Base-by-base conservation (phyloP, 306 rosid species). In the Citrullus mucosospermus region DNA sequence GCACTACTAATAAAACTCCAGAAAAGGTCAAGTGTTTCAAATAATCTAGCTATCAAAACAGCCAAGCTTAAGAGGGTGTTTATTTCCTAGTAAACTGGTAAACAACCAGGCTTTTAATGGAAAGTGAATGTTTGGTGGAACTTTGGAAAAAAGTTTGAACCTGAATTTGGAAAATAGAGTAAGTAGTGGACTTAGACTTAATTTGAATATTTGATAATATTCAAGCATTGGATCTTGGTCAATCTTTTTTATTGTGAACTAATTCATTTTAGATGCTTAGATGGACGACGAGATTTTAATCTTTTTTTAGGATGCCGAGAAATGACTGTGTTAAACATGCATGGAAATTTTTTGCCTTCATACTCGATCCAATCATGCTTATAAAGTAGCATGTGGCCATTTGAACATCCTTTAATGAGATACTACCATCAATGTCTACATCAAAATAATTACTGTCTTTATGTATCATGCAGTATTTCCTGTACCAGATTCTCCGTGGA, bases 401-500 rank as follows among this genome's bases (percentile, higher is more conserved):
- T 25, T 32, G 25, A 77, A 77, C 72, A 13, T 79, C 39, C 41
- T 63, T 17, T 18, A 28, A 2, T 39, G 60, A n/a, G 65, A 25
- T 8, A 51, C n/a, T 70, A 22, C 48, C 58, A n/a, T 67, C 17
- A 6, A 32, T 39, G 48, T 44, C 20, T 50, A 22, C 78, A 36
- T 70, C 70, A 56, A 68, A 43, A 44, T 79, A 54, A 58, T 34
- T 71, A 54, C 13, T 34, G 17, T 32, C 54, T 53, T 55, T 3
- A 56, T 62, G 74, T 36, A 44, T 62, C 34, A 15, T 85, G 89
- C 92, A 93, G 98, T 93, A 93, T 82, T 93, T 93, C 84, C 92
- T 93, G 59, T 93, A 93, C 84, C 97, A 93, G 85, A 92, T 93
- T 78, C 98, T 92, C 22, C 98, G 97, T 22, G 98, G 98, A 73